A percentile compares a stretch with the other conserved stretches of the same genome.
phyloP scores from a whole-genome alignment of 1,284 basidiomycete genomes.

The Waitea zeae region DNA sequence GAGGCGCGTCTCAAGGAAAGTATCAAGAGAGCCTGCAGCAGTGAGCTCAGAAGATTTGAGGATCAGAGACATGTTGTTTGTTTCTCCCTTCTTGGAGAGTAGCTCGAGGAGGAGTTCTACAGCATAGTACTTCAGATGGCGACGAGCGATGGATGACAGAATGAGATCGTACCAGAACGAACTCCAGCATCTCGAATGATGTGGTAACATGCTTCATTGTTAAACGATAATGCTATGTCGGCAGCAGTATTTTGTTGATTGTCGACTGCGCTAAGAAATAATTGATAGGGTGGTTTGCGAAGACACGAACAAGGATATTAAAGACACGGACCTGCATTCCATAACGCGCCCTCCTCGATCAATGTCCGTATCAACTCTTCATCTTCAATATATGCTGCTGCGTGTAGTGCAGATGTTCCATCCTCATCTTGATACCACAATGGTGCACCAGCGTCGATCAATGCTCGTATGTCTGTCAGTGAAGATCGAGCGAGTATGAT shows the following conservation, averaged over 20 bases:
- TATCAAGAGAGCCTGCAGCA: conserved; percentile 56
- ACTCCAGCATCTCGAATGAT: conserved; percentile 77
- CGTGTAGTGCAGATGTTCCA: conserved; percentile 77
- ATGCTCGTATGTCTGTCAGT: conserved; percentile 25
- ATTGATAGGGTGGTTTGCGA: too few relatives aligned
- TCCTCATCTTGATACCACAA: conserved; percentile 83
- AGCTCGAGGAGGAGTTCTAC: conserved; percentile 50
- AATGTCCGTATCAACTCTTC: conserved; percentile 44
- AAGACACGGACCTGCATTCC: conserved; percentile 82
- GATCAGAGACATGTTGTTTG: conserved; percentile 23
- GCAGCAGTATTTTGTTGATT: conserved; percentile 67
- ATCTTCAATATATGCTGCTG: conserved; percentile 67
- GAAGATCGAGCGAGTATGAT: conserved; percentile 37
- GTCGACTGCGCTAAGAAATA: conserved; percentile 34
- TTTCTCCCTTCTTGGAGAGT: conserved; percentile 27
- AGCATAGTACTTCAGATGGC: conserved; percentile 4
- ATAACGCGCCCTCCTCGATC: conserved; percentile 73
- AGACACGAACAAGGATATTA: too few relatives aligned
- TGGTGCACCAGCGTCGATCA: conserved; percentile 64
- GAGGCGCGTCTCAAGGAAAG: conserved; percentile 61
- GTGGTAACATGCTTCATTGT: conserved; percentile 57
- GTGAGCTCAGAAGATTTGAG: conserved; percentile 42
- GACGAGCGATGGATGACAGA: conserved; percentile 4
- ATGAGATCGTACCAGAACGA: conserved; percentile 42
- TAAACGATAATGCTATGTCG: conserved; percentile 77